Percentiles rank a stretch among this genome's conserved stretches.
These are phyloP conservation scores for Trichoderma koningiopsis DNA, from an alignment of 2,329 filamentous ascomycete genomes.

Conservation along the genomic window DNA sequence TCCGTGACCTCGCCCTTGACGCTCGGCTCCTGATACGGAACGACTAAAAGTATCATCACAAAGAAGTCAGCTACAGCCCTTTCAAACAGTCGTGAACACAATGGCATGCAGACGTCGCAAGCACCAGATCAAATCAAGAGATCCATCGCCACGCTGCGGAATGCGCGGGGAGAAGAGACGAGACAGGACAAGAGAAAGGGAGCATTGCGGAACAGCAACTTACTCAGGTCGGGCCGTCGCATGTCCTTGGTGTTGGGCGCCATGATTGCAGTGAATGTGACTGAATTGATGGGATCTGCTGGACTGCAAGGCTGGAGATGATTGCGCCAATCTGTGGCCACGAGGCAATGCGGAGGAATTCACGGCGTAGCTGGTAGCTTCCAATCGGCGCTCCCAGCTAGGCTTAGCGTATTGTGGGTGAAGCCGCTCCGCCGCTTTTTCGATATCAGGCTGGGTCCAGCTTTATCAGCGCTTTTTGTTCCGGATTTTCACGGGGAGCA, in stretches of 20 bases:
- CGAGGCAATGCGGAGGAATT: conserved; percentile 3
- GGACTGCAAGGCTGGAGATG: not conserved
- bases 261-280: conserved; percentile 35
- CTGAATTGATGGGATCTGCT: not conserved
- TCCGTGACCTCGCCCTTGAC: conserved; percentile 66
- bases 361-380: not conserved
- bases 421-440: conserved; percentile 2
- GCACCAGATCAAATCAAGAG: not conserved
- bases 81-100: not conserved
- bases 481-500: conserved; percentile 8
- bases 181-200: not conserved
- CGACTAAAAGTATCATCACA: conserved; percentile 57
- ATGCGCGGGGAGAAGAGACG: not conserved
- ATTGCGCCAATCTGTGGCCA: conserved; percentile 18
- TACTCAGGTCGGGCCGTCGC: conserved; percentile 49
- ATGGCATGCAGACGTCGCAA: not conserved
- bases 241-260: conserved; percentile 47
- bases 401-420: conserved; percentile 18
- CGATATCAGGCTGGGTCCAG: not conserved
- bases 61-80: not conserved
- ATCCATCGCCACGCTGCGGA: not conserved
- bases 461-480: not conserved
- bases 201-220: conserved; percentile 27
- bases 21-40: conserved; percentile 81
- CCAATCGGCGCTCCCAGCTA: not conserved